These are phyloP conservation scores for Alternaria panax DNA, from an alignment of 2,329 filamentous ascomycete genomes.

Conservation along the genomic window DNA sequence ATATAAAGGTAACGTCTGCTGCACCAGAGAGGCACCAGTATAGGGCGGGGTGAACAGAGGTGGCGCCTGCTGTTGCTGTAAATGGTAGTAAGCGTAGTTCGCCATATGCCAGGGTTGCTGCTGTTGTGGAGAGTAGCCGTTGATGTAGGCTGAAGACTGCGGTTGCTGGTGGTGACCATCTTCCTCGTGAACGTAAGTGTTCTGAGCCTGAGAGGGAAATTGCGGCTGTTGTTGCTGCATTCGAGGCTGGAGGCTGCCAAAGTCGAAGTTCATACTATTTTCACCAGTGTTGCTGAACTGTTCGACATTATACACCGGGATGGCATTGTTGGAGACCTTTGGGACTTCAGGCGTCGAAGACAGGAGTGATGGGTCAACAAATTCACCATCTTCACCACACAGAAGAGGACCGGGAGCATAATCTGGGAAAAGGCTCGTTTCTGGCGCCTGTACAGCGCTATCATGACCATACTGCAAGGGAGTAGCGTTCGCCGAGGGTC, in stretches of 20 bases:
- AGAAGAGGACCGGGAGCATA: not conserved
- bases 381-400: not conserved
- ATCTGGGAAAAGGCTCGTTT: not conserved
- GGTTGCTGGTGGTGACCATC: not conserved
- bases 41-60: not conserved
- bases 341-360: not conserved
- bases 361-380: not conserved
- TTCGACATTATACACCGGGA: not conserved
- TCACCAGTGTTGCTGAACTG: no score
- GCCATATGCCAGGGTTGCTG: not conserved
- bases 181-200: not conserved
- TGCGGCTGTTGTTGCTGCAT: not conserved
- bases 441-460: not conserved
- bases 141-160: not conserved
- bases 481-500: not conserved
- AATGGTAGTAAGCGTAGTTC: not conserved
- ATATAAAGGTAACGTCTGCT: not conserved
- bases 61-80: not conserved
- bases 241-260: not conserved
- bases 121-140: not conserved
- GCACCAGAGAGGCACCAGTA: not conserved
- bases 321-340: not conserved
- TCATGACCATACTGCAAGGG: not conserved
- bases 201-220: not conserved
- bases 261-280: not conserved